Evolutionary conservation across 164 flowering plant species (phyloP), one percentile per base, ranked within the genome.

Genomic region (Hamamelis virginiana): DNA sequence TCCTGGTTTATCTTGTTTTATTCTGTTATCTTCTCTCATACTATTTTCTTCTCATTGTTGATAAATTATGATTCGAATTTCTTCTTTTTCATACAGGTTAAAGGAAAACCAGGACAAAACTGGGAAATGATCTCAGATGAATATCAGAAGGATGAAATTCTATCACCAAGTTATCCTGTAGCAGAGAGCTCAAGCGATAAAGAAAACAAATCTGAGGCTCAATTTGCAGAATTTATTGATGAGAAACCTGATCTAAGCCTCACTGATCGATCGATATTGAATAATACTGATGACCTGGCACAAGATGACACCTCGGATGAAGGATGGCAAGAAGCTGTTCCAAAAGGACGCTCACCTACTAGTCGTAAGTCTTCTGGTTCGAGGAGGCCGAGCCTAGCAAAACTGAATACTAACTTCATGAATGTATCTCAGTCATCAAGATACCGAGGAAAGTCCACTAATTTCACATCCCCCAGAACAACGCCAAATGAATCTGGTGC

Each of bases 301-400:
- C 71, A 66, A 59, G 89, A 84, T 67, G 89, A 85, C 26, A 72
- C 59, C 25, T 85, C 87, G 3, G 92, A 82, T 71, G 93, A 87
- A 79, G 94, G 97, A 72, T 91, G 97, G 97, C 97, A 89, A 78
- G 94, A 89, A 76, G 97, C 97, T 74, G 76, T 84, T 67, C 86
- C 94, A 0, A 91, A 88, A 78, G 80, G 90, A 16, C 88, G 97
- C 12, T 82, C 87, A 59, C 79, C 68, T 46, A 65, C 79, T 23
- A 78, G 80, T 45, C 88, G 91, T 66, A 89, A 84, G 78, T 59
- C 88, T 64, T 79, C 87, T 66, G 58, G 73, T 63, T 79, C 86
- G 45, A 87, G 82, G 72, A 86, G 87, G 68, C 97, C 91, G 45
- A 86, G 83, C 78, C 82, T 91, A 16, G 89, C 88, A 61, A 91